Percentiles rank a stretch among this genome's conserved stretches.
These are phyloP conservation scores for Triangularia setosa DNA, from an alignment of 2,329 filamentous ascomycete species.

Conservation along the genomic window DNA sequence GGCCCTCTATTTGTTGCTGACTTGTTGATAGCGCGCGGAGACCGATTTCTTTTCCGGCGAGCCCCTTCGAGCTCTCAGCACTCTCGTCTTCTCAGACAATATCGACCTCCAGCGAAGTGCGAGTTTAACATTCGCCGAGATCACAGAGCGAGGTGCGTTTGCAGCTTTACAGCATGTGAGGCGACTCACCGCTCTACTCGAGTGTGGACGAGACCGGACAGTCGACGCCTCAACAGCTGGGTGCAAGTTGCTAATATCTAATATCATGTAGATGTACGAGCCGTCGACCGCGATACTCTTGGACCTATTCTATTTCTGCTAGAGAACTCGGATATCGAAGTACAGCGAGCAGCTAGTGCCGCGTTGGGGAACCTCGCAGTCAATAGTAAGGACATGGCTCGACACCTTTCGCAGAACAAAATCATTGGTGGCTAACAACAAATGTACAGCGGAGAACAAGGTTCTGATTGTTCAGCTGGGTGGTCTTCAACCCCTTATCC, in stretches of 20 bases:
- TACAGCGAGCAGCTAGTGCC: conserved; percentile 92
- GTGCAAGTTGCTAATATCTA: conserved; percentile 17
- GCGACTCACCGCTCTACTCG: background rate
- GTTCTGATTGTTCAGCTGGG: conserved; percentile 91
- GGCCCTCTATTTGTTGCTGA: conserved; percentile 30
- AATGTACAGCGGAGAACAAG: conserved; percentile 84
- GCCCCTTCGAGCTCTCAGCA: conserved; percentile 87
- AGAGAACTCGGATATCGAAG: conserved; percentile 93
- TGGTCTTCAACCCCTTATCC: conserved; percentile 85
- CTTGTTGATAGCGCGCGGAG: conserved; percentile 68
- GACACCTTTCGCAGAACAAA: background rate
- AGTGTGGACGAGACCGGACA: background rate
- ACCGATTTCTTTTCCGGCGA: conserved; percentile 98
- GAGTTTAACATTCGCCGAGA: conserved; percentile 97
- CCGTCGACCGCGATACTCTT: conserved; percentile 91
- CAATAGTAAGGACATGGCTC: conserved; percentile 65
- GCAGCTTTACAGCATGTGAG: background rate
- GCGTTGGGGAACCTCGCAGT: conserved; percentile 94
- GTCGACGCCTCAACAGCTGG: background rate
- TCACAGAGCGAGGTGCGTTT: conserved; percentile 86
- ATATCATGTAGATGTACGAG: conserved; percentile 74
- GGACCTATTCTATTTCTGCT: conserved; percentile 94
- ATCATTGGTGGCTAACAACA: background rate
- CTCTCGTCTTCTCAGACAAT: conserved; percentile 96
- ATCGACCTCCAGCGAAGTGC: conserved; percentile 96